Conservation (phyloP, 441 rosid species). For the Eutrema salsugineum region DNA sequence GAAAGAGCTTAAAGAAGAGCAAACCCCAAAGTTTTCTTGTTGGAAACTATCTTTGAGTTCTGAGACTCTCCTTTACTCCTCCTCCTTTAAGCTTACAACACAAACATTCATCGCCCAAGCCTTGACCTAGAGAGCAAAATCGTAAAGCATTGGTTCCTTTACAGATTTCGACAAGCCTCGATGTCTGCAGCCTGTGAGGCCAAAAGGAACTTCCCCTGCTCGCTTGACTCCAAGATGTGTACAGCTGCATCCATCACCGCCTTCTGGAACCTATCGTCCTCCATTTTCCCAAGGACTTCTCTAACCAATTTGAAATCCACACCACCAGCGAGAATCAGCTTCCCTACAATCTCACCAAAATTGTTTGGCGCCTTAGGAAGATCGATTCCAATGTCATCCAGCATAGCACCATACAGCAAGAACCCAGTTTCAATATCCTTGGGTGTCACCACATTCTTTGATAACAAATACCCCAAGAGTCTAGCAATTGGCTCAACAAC, state of each 20-base stretch:
- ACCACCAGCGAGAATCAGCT: slow-evolving; percentile 36
- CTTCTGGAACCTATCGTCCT: slow-evolving; percentile 44
- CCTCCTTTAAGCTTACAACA: slow-evolving; percentile 25
- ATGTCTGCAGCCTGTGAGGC: slow-evolving; percentile 39
- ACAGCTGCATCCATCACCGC: slow-evolving; percentile 38
- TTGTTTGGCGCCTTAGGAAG: slow-evolving; percentile 55
- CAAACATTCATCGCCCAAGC: slow-evolving; percentile 28
- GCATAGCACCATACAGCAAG: slow-evolving; percentile 36
- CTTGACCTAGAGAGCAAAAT: slow-evolving; percentile 18
- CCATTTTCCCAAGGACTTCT: slow-evolving; percentile 45
- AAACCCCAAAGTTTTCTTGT: slow-evolving; percentile 1
- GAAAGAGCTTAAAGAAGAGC: slow-evolving; percentile 6
- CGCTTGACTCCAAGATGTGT: slow-evolving; percentile 34
- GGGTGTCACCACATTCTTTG: slow-evolving; percentile 41
- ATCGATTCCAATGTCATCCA: slow-evolving; percentile 63
- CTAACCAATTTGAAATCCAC: slow-evolving; percentile 44
- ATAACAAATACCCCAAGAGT: slow-evolving; percentile 42
- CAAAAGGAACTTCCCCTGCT: slow-evolving; percentile 41
- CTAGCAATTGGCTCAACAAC: slow-evolving; percentile 34
- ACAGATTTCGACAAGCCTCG: slow-evolving; percentile 40
- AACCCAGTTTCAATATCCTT: slow-evolving; percentile 44
- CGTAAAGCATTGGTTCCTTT: slow-evolving; percentile 4
- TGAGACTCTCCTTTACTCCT: slow-evolving; percentile 10
- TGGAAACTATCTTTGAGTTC: slow-evolving; percentile 24
- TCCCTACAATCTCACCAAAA: slow-evolving; percentile 54